phyloP scores from a whole-genome alignment of 352 stramenopile species.

The Pythium brachiatum region DNA sequence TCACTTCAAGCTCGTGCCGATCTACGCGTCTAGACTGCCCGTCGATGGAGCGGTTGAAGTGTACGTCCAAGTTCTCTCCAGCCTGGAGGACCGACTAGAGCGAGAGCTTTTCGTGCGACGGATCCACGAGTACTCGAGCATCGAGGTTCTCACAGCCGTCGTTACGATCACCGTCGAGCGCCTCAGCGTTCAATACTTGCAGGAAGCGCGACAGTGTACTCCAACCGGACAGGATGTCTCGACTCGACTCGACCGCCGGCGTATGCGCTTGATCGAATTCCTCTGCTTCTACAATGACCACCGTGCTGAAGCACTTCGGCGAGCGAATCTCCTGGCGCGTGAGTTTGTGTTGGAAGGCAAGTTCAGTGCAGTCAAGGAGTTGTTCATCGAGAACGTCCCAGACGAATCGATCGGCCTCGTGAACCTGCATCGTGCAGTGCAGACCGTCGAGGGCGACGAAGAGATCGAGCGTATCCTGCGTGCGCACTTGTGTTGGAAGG shows the following conservation, averaged over 20 bases:
- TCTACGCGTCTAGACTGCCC: conserved; percentile 71
- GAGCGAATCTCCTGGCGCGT: conserved; percentile 58
- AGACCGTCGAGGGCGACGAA: conserved; percentile 34
- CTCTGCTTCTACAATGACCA: conserved; percentile 76
- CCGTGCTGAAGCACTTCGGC: conserved; percentile 52
- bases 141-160: conserved; percentile 64
- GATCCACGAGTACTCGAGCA: conserved; percentile 60
- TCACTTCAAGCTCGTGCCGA: conserved; percentile 69
- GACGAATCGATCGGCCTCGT: conserved; percentile 71
- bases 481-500: conserved; percentile 69
- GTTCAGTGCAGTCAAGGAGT: conserved; percentile 49
- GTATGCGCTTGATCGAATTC: conserved; percentile 67
- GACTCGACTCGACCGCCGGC: conserved; percentile 47
- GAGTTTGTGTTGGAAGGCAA: conserved; percentile 78
- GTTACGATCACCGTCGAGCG: conserved; percentile 53
- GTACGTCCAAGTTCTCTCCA: conserved; percentile 71
- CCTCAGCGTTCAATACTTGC: conserved; percentile 37
- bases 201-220: conserved; percentile 7
- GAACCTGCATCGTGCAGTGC: conserved; percentile 43
- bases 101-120: conserved; percentile 66
- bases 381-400: conserved; percentile 58
- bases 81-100: conserved; percentile 59
- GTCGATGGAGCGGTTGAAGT: conserved; percentile 56
- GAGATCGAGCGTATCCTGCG: conserved; percentile 59
- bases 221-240: conserved; percentile 28